Percentiles rank a stretch among this genome's conserved stretches.
Conservation (phyloP, 768 basidiomycete genomes). For the Terana coerulea region DNA sequence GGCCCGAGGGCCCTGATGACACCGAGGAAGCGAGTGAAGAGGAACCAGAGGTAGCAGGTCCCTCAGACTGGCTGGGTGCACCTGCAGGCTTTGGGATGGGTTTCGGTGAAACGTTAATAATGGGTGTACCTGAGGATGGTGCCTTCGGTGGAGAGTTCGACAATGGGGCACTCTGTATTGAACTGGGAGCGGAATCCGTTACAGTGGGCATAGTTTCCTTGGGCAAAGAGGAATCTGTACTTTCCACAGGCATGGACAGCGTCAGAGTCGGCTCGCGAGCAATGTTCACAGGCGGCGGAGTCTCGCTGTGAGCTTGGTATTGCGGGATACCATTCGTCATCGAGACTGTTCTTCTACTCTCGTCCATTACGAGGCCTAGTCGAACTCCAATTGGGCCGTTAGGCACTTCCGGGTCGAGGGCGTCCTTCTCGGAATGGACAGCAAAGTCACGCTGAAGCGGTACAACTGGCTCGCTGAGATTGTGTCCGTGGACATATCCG, state of each 20-base stretch:
- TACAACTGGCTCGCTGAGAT: constrained; percentile 18
- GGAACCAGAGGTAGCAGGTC: background rate
- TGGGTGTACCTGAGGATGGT: constrained; percentile 2
- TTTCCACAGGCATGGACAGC: too few species aligned
- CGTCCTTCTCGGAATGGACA: constrained; percentile 10
- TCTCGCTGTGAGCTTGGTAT: background rate
- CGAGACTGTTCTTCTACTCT: constrained; percentile 17
- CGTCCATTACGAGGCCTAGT: background rate
- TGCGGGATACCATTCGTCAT: constrained; percentile 19
- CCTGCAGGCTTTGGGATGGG: background rate
- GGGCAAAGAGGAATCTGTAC: constrained; percentile 14
- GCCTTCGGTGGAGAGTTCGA: constrained; percentile 5
- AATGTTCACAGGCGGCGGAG: too few species aligned
- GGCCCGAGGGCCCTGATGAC: background rate
- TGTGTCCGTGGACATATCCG: constrained; percentile 5
- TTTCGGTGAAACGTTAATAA: background rate
- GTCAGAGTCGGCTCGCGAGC: too few species aligned
- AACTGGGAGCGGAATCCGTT: background rate
- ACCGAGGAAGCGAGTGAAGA: background rate
- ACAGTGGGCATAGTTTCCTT: background rate
- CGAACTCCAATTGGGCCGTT: background rate
- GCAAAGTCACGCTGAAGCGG: constrained; percentile 9
- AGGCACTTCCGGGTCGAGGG: constrained; percentile 7
- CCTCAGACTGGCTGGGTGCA: background rate
- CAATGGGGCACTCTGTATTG: background rate